Evolutionary conservation across 139 green algal genomes (phyloP), one percentile per base, ranked within the genome.

Genomic region (Astrephomene gubernaculifera): DNA sequence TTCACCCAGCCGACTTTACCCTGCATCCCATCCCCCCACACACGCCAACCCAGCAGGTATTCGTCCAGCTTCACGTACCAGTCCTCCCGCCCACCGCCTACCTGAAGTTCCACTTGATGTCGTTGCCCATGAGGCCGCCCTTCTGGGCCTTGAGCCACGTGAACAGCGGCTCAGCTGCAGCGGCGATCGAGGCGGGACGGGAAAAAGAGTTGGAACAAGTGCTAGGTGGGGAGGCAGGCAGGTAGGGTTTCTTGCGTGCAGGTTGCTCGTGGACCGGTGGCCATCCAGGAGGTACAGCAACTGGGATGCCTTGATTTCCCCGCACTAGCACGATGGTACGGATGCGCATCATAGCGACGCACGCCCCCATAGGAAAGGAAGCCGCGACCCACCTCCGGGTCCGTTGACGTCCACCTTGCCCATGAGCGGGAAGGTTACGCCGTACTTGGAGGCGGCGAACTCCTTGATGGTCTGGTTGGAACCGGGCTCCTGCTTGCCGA

Each of bases 101-200:
- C 71, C 63, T 87, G 87, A 95, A 93, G 83, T 96, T 96, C 93
- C 93, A 96, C 72, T 93, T 94, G 70, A 95, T 90, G 82, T 94
- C 90, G 38, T 71, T 85, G 43, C 64, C 83, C 52, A 95, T 71
- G 4, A 95, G 45, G 33, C 91, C 91, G 45, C 91, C 90, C 89
- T 96, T 91, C 71, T 95, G 76, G 24, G 52, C 38, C 90, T 95
- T 96, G 49, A 96, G 85, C 69, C 87, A 95, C 14, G 81, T 63
- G 43, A 91, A 96, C 71, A 96, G 36, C 19, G 89, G 89, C 63
- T 86, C 81, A 33, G 87, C 89, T 73, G 60, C 72, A 57, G 36
- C n/a, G n/a, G n/a, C n/a, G n/a, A n/a, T n/a, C n/a, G n/a, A n/a
- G n/a, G n/a, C 49, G 49, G 49, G 49, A 57, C 49, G 49, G 49